phyloP scores from a whole-genome alignment of 2,329 filamentous ascomycete species.

The Neofusicoccum kwambonambiense region DNA sequence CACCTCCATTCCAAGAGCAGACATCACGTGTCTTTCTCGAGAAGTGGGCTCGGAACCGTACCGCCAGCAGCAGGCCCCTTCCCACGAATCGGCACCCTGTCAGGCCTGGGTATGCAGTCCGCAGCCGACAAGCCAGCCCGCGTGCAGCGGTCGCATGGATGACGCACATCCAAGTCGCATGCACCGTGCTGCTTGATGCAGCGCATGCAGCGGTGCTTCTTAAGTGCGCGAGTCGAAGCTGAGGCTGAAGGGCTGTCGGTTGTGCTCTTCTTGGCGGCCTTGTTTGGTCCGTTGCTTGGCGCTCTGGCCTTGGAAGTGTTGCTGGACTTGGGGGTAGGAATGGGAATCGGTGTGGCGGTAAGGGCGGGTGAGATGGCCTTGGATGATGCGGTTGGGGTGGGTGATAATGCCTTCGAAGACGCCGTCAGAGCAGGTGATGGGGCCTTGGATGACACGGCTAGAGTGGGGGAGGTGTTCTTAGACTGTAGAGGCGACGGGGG shows the following conservation, averaged over 20 bases:
- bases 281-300: background rate
- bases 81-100: background rate
- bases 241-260: background rate
- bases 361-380: background rate
- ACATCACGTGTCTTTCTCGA: too few species aligned
- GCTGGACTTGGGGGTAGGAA: background rate
- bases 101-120: background rate
- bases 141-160: background rate
- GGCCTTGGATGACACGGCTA: background rate
- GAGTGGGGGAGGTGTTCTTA: background rate
- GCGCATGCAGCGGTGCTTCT: background rate
- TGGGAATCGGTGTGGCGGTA: background rate
- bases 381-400: background rate
- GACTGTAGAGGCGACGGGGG: background rate
- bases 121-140: background rate
- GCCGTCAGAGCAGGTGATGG: background rate
- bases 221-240: background rate
- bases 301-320: background rate
- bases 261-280: background rate
- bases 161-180: background rate
- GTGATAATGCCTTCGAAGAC: too few species aligned
- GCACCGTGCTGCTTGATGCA: conserved; percentile 7
- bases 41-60: too few species aligned
- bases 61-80: too few species aligned
- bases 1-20: too few species aligned